phyloP scores from a whole-genome alignment of 345 rosid species.

The Gossypium herbaceum region DNA sequence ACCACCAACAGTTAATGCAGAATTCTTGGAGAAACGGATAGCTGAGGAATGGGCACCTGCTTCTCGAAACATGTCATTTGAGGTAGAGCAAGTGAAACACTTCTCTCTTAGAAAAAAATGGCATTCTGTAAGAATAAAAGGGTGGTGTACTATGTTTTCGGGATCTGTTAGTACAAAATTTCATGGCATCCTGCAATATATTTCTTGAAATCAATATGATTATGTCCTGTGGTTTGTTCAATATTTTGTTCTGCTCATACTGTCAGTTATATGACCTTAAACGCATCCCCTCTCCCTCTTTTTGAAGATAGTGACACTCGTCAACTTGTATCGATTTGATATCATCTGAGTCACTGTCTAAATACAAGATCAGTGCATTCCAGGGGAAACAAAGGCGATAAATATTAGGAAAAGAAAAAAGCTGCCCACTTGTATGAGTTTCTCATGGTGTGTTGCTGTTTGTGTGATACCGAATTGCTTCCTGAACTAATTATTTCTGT shows the following conservation, averaged over 20 bases:
- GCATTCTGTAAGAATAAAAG: background rate
- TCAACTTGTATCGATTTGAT: background rate
- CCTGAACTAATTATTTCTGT: slow-evolving; percentile 25
- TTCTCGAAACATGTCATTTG: slow-evolving; percentile 81
- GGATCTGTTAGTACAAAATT: background rate
- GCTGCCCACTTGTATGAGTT: background rate
- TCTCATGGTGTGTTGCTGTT: background rate
- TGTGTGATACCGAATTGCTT: background rate
- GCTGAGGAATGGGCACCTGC: slow-evolving; percentile 97
- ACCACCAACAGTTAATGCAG: slow-evolving; percentile 70
- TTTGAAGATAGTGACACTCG: background rate
- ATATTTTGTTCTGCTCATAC: background rate
- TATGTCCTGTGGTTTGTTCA: background rate
- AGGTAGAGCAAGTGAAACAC: slow-evolving; percentile 38
- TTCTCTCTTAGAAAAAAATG: slow-evolving; percentile 3
- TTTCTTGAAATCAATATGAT: background rate
- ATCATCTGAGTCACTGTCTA: background rate
- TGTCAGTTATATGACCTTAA: background rate
- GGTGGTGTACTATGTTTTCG: background rate
- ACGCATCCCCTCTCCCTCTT: background rate
- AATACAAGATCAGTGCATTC: background rate
- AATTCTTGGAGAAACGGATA: slow-evolving; percentile 72
- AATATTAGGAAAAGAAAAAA: background rate
- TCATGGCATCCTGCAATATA: background rate
- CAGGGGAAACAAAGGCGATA: background rate